Conservation (phyloP, 2,329 filamentous ascomycete species). For the Fusarium pilosicola region DNA sequence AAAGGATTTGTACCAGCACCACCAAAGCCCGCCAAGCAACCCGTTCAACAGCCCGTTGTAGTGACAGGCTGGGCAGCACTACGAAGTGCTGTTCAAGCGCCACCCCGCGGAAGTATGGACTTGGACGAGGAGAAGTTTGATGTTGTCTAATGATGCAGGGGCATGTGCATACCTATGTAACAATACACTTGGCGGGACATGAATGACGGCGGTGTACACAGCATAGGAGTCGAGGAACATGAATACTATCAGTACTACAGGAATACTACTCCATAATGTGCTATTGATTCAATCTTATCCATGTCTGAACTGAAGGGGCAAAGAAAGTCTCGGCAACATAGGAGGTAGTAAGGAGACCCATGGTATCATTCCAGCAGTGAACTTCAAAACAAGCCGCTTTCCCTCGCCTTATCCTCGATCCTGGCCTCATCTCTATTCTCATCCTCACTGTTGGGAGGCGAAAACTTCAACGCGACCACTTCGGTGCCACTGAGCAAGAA, state of each 20-base stretch:
- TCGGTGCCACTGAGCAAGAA: constrained; percentile 37
- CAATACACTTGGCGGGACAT: constrained; percentile 3
- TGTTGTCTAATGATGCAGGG: constrained; percentile 36
- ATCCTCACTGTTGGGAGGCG: not conserved
- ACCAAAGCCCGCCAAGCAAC: constrained; percentile 9
- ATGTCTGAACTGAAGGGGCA: not conserved
- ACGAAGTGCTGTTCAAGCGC: constrained; percentile 34
- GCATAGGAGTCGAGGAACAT: not conserved
- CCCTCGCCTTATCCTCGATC: not conserved
- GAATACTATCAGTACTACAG: not conserved
- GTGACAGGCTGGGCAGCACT: constrained; percentile 48
- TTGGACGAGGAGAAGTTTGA: constrained; percentile 49
- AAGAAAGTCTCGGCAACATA: not conserved
- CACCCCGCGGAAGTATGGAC: constrained; percentile 45
- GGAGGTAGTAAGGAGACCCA: not conserved
- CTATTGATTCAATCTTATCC: not conserved
- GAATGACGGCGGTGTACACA: not conserved
- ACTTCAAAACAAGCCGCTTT: not conserved
- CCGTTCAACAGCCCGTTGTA: constrained; percentile 28
- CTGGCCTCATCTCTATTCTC: not conserved
- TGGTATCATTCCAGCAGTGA: constrained; percentile 8
- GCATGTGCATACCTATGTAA: constrained; percentile 1
- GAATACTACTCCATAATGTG: not conserved
- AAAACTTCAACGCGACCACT: constrained; percentile 36
- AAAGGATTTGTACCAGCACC: constrained; percentile 2